Conservation (phyloP, 1,284 basidiomycete species). For the Puccinia horiana region DNA sequence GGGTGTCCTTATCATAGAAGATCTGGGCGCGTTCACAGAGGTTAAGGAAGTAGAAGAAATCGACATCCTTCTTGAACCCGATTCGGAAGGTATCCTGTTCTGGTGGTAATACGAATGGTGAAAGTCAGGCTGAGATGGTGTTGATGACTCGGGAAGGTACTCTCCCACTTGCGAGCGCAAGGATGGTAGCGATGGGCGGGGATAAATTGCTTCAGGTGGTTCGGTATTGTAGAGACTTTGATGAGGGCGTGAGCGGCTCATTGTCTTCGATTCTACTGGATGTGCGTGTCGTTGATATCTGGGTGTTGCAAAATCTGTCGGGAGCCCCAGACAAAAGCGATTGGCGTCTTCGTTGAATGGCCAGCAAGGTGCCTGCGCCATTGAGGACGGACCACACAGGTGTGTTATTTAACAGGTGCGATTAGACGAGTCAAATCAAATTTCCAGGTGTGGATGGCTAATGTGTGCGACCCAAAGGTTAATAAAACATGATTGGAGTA, state of each 20-base stretch:
- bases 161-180: slow-evolving; percentile 46
- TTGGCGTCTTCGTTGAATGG: slow-evolving; percentile 23
- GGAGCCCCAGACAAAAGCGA: slow-evolving; percentile 2
- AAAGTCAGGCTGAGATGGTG: slow-evolving; percentile 26
- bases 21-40: background rate
- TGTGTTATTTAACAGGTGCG: background rate
- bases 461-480: slow-evolving; percentile 6
- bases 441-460: background rate
- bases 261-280: background rate
- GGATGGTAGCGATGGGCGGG: slow-evolving; percentile 35
- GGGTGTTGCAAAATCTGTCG: slow-evolving; percentile 6
- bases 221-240: slow-evolving; percentile 20
- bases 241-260: slow-evolving; percentile 12
- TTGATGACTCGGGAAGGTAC: slow-evolving; percentile 39
- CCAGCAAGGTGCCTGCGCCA: slow-evolving; percentile 21
- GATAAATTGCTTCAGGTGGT: slow-evolving; percentile 10
- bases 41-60: slow-evolving; percentile 27
- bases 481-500: slow-evolving; percentile 28
- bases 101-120: slow-evolving; percentile 23
- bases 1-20: slow-evolving; percentile 6
- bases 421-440: background rate
- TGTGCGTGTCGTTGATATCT: background rate
- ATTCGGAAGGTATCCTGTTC: slow-evolving; percentile 7
- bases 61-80: slow-evolving; percentile 29
- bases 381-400: background rate